Evolutionary conservation across 2,329 filamentous ascomycete species (phyloP), one percentile per base, ranked within the genome.

Genomic region (Trichoderma sp.): DNA sequence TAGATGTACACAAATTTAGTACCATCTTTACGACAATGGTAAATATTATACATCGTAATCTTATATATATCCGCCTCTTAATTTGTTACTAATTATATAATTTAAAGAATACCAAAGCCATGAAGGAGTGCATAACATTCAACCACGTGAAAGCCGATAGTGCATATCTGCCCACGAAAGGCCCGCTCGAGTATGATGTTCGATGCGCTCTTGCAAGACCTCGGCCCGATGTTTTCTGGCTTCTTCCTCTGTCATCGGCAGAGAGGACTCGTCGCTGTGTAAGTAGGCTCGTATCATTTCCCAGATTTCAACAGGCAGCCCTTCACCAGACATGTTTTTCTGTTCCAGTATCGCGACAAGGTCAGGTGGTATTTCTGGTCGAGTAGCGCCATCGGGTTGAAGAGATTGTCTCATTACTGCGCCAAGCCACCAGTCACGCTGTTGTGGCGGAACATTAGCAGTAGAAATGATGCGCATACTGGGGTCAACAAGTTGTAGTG

Each of bases 401-500:
- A 47, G 43, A 47, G 43, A 7, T 7, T 47, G 43, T n/a, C 43
- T 19, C 3, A 21, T 21, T 52, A 89, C 83, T 47, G 43, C 43
- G 43, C 3, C 19, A 4, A n/a, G 16, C 43, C 43, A 53, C 40
- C 60, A 63, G 60, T 53, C 43, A 5, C 35, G 27, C 27, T 27
- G 60, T 7, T 52, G 40, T 49, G 58, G 58, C 16, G 52, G 62
- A 21, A 65, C 62, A 4, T 55, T 65, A 13, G 52, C 62, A 6
- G 52, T 56, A 10, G 31, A 55, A n/a, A 65, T 65, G 49, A 55
- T 55, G 10, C 62, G 62, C 14, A 31, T 19, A 14, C n/a, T 14
- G 8, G 47, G 62, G 49, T 56, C 49, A n/a, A 65, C 47, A 0
- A 88, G 80, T 75, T 83, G 88, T 3, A 88, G 75, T 0, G 83